These are phyloP conservation scores for Roridomyces roridus DNA, from an alignment of 768 basidiomycete genomes.

Conservation along the genomic window DNA sequence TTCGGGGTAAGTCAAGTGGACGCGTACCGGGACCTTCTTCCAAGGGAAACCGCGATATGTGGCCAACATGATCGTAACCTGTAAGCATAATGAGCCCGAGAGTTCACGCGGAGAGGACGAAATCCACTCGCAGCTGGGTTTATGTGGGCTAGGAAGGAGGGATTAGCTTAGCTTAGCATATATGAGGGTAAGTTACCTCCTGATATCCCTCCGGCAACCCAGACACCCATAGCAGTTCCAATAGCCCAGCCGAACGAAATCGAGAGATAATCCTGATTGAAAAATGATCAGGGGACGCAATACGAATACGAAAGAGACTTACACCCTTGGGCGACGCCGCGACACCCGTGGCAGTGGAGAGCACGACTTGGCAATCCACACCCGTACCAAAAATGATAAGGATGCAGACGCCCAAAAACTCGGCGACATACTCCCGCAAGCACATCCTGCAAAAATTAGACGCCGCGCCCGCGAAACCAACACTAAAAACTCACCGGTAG, in stretches of 20 bases:
- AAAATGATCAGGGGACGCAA: background rate
- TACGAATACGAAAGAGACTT: constrained; percentile 35
- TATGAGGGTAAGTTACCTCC: constrained; percentile 33
- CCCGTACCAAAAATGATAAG: constrained; percentile 66
- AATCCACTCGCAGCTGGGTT: constrained; percentile 69
- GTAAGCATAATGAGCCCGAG: background rate
- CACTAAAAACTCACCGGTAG: constrained; percentile 49
- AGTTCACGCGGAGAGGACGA: background rate
- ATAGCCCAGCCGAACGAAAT: constrained; percentile 64
- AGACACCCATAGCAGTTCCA: constrained; percentile 70
- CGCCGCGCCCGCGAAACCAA: background rate
- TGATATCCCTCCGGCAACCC: constrained; percentile 69
- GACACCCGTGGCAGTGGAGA: constrained; percentile 53
- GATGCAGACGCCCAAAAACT: constrained; percentile 63
- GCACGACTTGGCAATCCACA: constrained; percentile 60
- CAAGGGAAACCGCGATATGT: constrained; percentile 78
- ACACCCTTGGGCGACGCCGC: constrained; percentile 61
- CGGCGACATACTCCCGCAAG: constrained; percentile 64
- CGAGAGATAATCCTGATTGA: constrained; percentile 37
- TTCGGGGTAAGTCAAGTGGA: background rate
- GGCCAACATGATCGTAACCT: constrained; percentile 74
- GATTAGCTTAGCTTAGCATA: no score
- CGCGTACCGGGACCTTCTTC: constrained; percentile 70
- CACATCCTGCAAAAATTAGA: constrained; percentile 35
- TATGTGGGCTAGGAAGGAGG: constrained; percentile 78